A percentile compares a stretch with the other conserved stretches of the same genome.
Evolutionary conservation across 352 stramenopile genomes (phyloP).

Genomic region (Globisporangium paddicum): DNA sequence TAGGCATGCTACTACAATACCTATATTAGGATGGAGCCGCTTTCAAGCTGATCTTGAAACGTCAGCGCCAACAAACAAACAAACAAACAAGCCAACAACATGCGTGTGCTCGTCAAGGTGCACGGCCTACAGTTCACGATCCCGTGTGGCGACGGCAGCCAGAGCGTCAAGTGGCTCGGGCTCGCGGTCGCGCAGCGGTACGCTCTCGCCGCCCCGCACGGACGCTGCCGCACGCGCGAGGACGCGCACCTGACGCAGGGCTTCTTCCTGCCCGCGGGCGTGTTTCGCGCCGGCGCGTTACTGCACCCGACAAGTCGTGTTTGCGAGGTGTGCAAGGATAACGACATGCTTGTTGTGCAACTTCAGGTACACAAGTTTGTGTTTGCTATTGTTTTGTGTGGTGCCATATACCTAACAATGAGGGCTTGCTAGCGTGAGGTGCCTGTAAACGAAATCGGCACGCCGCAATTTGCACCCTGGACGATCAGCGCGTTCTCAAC

Average conservation of each 20-base stretch:
- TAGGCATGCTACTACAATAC: too few relatives aligned
- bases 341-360: constrained; percentile 54
- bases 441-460: constrained; percentile 75
- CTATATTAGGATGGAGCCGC: not conserved
- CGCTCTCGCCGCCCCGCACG: constrained; percentile 53
- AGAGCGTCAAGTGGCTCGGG: constrained; percentile 84
- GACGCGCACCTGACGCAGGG: constrained; percentile 70
- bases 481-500: constrained; percentile 51
- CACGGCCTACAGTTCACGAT: constrained; percentile 66
- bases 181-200: constrained; percentile 77
- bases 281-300: constrained; percentile 46
- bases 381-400: not conserved
- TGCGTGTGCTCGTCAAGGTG: constrained; percentile 65
- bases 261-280: constrained; percentile 68
- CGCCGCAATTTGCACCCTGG: constrained; percentile 63
- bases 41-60: not conserved
- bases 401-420: not conserved
- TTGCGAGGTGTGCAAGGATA: constrained; percentile 65
- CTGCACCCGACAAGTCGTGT: constrained; percentile 51
- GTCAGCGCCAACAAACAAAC: not conserved
- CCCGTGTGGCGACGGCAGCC: constrained; percentile 69
- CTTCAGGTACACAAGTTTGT: constrained; percentile 42
- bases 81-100: constrained; percentile 10
- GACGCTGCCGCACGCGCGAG: constrained; percentile 66
- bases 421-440: constrained; percentile 57